Base-by-base conservation (phyloP, 176 grass and related monocot genomes). In the Cocos nucifera region DNA sequence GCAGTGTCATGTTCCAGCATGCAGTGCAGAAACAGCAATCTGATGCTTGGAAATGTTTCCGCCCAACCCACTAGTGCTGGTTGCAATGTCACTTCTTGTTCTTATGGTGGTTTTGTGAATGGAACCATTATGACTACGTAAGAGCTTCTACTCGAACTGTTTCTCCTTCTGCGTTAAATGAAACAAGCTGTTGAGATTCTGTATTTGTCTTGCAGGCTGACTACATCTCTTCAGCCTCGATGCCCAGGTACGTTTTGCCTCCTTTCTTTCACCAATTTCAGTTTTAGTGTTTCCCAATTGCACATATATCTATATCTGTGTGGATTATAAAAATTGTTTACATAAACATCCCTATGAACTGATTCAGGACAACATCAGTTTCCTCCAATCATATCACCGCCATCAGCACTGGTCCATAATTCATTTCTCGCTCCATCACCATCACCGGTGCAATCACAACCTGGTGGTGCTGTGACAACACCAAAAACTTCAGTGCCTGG, bases 81-180 rank as follows among this genome's bases (percentile, higher is more conserved):
- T 67, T 98, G 94, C 82, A 98, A 88, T 44, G 73, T 93, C 49
- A 89, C 94, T 35, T 81, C 88, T 17, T 98, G 88, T 70, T 81
- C 48, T 30, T 98, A 98, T 5, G 77, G 67, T 56, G 94, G 94
- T 58, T 98, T 98, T 61, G 74, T 92, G 15, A 98, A 92, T 65
- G 93, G 88, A 30, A 73, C 82, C 29, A 89, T 98, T 70, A 28
- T 55, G 58, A 76, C 93, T 20, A 76, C 30, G 87, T 98, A 98
- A 81, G 80, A 10, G 18, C 49, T 35, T 28, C 21, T 84, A 20
- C 20, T 22, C 4, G 15, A 56, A 17, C 50, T 12, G 16, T 66
- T 51, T 57, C 28, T 50, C 44, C 23, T 28, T 14, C 67, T 8
- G 23, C 12, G 0, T 54, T 67, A 22, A 29, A 28, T 48, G 22